Evolutionary conservation across 2,329 filamentous ascomycete genomes (phyloP).

Genomic region (Domatiomyces catenatus): DNA sequence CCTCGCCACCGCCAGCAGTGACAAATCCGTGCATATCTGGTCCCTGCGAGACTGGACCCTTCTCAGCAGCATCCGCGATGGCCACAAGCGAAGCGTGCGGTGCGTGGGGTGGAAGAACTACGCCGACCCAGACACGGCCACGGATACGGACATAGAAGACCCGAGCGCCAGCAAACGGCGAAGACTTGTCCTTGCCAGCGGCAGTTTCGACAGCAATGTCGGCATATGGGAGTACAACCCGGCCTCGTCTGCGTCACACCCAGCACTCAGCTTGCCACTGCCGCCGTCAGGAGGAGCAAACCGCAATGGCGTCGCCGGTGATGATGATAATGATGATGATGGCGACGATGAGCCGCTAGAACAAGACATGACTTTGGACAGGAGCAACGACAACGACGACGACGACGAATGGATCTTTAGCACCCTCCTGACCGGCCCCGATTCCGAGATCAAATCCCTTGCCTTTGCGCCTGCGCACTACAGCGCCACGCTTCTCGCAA

Average conservation of each 20-base stretch:
- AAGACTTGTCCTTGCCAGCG: constrained; percentile 68
- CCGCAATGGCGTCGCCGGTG: too few relatives aligned
- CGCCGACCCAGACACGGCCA: constrained; percentile 7
- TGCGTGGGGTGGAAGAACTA: constrained; percentile 62
- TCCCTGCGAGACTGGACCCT: constrained; percentile 66
- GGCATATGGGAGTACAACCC: constrained; percentile 50
- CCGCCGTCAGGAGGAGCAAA: constrained; percentile 1
- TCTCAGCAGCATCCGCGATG: constrained; percentile 66
- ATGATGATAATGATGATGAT: neutral
- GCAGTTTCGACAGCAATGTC: constrained; percentile 84
- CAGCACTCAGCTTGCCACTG: constrained; percentile 2
- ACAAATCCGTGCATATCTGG: constrained; percentile 78
- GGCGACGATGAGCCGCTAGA: neutral
- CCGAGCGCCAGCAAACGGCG: constrained; percentile 26
- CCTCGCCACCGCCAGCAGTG: constrained; percentile 72
- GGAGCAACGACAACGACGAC: constrained; percentile 32
- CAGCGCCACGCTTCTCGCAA: constrained; percentile 58
- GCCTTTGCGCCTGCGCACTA: constrained; percentile 45
- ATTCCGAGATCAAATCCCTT: constrained; percentile 83
- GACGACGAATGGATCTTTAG: constrained; percentile 85
- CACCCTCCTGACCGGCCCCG: constrained; percentile 84
- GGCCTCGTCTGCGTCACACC: constrained; percentile 16
- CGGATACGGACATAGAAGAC: constrained; percentile 1
- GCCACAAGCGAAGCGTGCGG: constrained; percentile 82
- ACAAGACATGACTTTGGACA: constrained; percentile 12